These are phyloP conservation scores for Rhododendron simsii DNA, from an alignment of 148 eudicot genomes.

Conservation along the genomic window DNA sequence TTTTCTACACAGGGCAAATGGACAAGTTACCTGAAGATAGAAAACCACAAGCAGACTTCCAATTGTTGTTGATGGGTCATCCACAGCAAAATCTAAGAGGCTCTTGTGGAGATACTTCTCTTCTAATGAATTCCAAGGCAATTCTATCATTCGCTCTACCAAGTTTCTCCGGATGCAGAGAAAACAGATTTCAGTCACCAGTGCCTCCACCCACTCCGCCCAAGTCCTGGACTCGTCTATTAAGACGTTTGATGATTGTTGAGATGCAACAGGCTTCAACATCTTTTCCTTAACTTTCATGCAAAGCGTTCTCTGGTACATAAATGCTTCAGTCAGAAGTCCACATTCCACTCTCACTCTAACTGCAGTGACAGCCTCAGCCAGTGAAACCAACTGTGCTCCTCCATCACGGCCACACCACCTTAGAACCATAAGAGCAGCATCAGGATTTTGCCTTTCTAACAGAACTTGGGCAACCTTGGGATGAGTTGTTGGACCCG, in stretches of 20 bases:
- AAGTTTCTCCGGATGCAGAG: conserved; percentile 78
- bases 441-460: conserved; percentile 82
- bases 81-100: conserved; percentile 62
- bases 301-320: conserved; percentile 83
- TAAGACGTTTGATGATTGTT: conserved; percentile 27
- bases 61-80: conserved; percentile 45
- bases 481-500: conserved; percentile 86
- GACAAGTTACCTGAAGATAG: conserved; percentile 68
- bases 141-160: conserved; percentile 77
- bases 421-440: conserved; percentile 94
- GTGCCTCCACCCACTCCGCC: conserved; percentile 68
- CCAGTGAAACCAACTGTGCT: conserved; percentile 53
- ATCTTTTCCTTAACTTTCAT: conserved; percentile 63
- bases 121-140: conserved; percentile 89
- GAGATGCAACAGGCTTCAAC: conserved; percentile 30
- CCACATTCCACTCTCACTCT: conserved; percentile 89
- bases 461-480: conserved; percentile 82
- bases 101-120: conserved; percentile 77
- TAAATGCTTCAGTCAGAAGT: conserved; percentile 85
- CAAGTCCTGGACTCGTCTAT: conserved; percentile 44
- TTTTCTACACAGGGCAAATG: not conserved
- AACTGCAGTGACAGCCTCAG: conserved; percentile 83
- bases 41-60: conserved; percentile 98
- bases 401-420: conserved; percentile 86
- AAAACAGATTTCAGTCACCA: conserved; percentile 82